Percentiles rank a stretch among this genome's conserved stretches.
Evolutionary conservation across 2,329 filamentous ascomycete species (phyloP).

Genomic region (Falciphora oryzae): DNA sequence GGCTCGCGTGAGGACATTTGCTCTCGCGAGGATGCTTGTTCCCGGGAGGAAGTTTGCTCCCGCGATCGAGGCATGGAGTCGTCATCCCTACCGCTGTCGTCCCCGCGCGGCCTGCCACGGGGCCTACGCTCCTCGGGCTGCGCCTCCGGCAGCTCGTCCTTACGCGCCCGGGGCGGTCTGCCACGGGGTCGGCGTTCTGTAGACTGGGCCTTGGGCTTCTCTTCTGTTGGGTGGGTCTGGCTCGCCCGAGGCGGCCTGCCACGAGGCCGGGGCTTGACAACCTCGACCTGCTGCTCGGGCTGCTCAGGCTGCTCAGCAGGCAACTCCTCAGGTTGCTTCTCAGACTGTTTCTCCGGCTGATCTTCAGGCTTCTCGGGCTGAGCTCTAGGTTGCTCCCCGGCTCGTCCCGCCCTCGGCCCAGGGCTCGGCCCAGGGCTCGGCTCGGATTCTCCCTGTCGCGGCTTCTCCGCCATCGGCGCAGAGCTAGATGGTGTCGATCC

Average conservation of each 20-base stretch:
- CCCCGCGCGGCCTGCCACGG: neutral
- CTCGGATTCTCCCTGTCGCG: too few species aligned
- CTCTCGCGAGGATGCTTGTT: neutral
- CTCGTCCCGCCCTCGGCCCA: neutral
- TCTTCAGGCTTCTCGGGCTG: neutral
- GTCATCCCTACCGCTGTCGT: neutral
- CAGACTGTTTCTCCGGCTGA: neutral
- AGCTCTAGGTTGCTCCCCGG: neutral
- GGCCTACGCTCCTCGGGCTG: neutral
- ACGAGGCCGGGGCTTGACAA: neutral
- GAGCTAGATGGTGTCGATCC: slow-evolving; percentile 11
- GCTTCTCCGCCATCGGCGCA: slow-evolving; percentile 2
- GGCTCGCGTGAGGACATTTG: neutral
- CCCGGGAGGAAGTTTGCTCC: neutral
- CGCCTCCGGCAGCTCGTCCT: neutral
- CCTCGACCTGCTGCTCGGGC: slow-evolving; percentile 2
- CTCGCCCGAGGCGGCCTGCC: neutral
- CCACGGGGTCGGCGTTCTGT: neutral
- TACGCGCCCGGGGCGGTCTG: neutral
- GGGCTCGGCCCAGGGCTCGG: neutral
- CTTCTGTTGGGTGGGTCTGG: neutral
- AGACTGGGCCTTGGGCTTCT: neutral
- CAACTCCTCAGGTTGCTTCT: neutral
- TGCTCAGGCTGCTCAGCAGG: neutral
- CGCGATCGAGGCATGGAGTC: neutral